Evolutionary conservation across 2,329 filamentous ascomycete species (phyloP).

Genomic region (Stenocarpella maydis): DNA sequence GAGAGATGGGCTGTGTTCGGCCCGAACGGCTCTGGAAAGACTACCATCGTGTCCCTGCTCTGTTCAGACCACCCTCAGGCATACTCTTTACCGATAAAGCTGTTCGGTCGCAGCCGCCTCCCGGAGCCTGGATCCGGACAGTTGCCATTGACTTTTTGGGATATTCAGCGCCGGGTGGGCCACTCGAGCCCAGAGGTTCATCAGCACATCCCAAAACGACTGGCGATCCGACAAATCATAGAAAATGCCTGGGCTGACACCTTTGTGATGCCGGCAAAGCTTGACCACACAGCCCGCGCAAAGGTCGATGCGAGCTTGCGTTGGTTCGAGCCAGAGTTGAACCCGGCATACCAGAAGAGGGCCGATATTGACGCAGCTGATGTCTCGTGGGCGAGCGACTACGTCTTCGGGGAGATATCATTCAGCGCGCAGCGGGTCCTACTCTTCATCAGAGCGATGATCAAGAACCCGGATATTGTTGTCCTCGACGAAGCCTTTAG

Average conservation of each 20-base stretch:
- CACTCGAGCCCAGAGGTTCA: constrained; percentile 96
- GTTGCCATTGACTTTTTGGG: constrained; percentile 86
- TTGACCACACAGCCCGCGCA: constrained; percentile 63
- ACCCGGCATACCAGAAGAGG: constrained; percentile 54
- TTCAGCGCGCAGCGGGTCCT: constrained; percentile 87
- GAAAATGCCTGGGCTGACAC: constrained; percentile 93
- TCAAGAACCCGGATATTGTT: constrained; percentile 82
- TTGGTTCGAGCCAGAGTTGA: constrained; percentile 84
- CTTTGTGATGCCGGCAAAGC: constrained; percentile 73
- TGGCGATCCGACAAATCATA: constrained; percentile 77
- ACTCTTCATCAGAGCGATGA: constrained; percentile 81
- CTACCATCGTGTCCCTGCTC: constrained; percentile 89
- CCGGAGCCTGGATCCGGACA: constrained; percentile 72
- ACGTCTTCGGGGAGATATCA: constrained; percentile 75
- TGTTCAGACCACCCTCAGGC: constrained; percentile 96
- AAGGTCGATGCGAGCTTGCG: constrained; percentile 74
- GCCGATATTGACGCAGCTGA: constrained; percentile 37
- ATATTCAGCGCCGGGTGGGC: constrained; percentile 88
- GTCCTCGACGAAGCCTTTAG: constrained; percentile 90
- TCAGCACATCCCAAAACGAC: constrained; percentile 83
- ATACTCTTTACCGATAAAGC: constrained; percentile 84
- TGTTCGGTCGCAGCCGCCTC: constrained; percentile 84
- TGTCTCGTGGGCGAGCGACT: constrained; percentile 71
- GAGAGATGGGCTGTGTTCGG: constrained; percentile 94
- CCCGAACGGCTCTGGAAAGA: constrained; percentile 94